Evolutionary conservation across 768 basidiomycete species (phyloP), one percentile per base, ranked within the genome.

Genomic region (Cyclocybe cylindracea): DNA sequence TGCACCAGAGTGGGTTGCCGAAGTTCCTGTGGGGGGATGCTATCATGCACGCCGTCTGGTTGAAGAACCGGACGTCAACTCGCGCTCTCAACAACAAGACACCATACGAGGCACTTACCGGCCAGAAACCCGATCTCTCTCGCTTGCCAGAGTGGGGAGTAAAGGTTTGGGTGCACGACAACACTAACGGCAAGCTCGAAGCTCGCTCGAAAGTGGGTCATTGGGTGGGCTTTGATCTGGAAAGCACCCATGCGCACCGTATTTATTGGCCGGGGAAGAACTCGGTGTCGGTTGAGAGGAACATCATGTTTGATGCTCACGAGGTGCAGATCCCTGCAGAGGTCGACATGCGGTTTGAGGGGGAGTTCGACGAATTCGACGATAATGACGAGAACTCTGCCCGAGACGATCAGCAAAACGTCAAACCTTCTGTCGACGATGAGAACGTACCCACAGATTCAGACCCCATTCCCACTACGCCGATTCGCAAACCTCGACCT

Each of bases 151-250:
- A 36, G 14, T 55, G 48, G 48, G 53, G 48, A 16, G 31, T 34
- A n/a, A 45, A 48, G 32, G 53, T 49, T 31, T 49, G 31, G 40
- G 61, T 70, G 0, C 57, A 66, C 3, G 54, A 61, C 32, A 10
- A 13, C 1, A 44, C 44, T 7, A 55, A 35, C 10, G 37, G 38
- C 24, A 71, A 72, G 48, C 53, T 72, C 1, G 64, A 62, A 5
- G 42, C 50, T 3, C 44, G 53, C 6, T 60, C 58, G 3, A 18
- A 53, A 2, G 51, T 62, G 16, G 69, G 68, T 3, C 49, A 53
- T 11, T 76, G 66, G 65, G 55, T 75, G 11, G 69, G 73, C 0
- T 69, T 63, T 54, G 65, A 71, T 51, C 42, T 54, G 1, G 53
- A 66, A 19, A 66, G 63, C 44, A 66, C 62, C 14, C 68, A 63